Conservation (phyloP, 2,329 filamentous ascomycete genomes). For the Xylaria arbuscula region DNA sequence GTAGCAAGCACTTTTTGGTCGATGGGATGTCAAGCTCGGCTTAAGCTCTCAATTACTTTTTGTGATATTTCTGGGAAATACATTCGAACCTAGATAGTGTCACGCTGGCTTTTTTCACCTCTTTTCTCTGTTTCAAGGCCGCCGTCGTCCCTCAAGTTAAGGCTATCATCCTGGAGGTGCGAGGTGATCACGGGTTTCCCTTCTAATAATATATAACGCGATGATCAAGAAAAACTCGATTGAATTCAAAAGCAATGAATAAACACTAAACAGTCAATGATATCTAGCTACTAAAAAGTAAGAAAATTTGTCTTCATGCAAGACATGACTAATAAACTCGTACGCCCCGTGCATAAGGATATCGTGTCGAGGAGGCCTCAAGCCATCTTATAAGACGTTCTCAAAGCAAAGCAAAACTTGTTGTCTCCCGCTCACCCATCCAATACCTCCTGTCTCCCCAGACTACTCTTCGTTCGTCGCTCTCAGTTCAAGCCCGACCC, state of each 20-base stretch:
- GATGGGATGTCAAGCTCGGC: not conserved
- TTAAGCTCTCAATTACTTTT: not conserved
- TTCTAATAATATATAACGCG: not conserved
- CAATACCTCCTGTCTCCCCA: not conserved
- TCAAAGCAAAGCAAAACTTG: constrained; percentile 13
- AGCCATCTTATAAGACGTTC: constrained; percentile 11
- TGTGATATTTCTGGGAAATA: not conserved
- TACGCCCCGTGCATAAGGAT: not conserved
- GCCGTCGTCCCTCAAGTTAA: too few species aligned
- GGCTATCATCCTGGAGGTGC: not conserved
- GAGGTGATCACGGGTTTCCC: too few species aligned
- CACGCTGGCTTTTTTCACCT: not conserved
- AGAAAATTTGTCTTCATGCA: not conserved
- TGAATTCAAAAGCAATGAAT: constrained; percentile 17
- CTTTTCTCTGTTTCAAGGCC: not conserved
- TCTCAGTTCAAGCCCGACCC: not conserved
- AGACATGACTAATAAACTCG: not conserved
- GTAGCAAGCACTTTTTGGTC: not conserved
- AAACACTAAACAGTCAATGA: constrained; percentile 15
- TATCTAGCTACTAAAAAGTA: constrained; percentile 12
- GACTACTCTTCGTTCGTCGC: not conserved
- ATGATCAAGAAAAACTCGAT: constrained; percentile 12
- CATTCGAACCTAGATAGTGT: not conserved
- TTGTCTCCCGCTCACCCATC: not conserved
- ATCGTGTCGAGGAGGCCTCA: not conserved